Evolutionary conservation across 495 filamentous ascomycete species (phyloP).

Genomic region (Ascodesmis nigricans): DNA sequence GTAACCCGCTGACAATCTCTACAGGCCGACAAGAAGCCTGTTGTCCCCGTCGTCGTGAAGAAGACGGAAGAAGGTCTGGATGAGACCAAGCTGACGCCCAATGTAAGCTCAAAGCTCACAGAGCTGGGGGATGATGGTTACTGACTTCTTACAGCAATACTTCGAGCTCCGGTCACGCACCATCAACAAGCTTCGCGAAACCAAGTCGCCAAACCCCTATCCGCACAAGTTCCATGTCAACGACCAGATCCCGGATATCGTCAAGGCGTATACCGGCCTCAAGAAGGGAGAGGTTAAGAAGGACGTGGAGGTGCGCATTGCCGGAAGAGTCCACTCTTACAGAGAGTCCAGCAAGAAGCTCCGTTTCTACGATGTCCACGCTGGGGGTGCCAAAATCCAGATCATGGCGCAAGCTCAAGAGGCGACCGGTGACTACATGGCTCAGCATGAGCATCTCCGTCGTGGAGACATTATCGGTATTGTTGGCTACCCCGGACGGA

Average conservation of each 20-base stretch:
- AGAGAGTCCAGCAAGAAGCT: conserved; percentile 64
- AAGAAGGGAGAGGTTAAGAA: conserved; percentile 65
- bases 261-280: conserved; percentile 48
- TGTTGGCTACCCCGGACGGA: conserved; percentile 71
- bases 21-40: conserved; percentile 50
- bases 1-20: background rate
- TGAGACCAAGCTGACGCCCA: conserved; percentile 69
- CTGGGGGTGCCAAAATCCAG: conserved; percentile 67
- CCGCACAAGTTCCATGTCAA: conserved; percentile 92
- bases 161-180: conserved; percentile 79
- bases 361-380: conserved; percentile 79
- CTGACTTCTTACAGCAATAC: conserved; percentile 48
- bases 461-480: conserved; percentile 83
- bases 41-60: conserved; percentile 42
- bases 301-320: conserved; percentile 49
- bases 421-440: conserved; percentile 24
- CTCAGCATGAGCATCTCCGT: conserved; percentile 71
- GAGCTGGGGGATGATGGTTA: background rate
- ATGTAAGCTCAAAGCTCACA: conserved; percentile 32
- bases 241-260: conserved; percentile 53
- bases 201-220: conserved; percentile 68
- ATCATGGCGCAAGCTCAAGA: conserved; percentile 74
- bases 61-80: conserved; percentile 29
- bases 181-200: conserved; percentile 66
- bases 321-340: conserved; percentile 73